Percentiles rank a stretch among this genome's conserved stretches.
These are phyloP conservation scores for Camelina neglecta DNA, from an alignment of 345 rosid genomes.

Conservation along the genomic window DNA sequence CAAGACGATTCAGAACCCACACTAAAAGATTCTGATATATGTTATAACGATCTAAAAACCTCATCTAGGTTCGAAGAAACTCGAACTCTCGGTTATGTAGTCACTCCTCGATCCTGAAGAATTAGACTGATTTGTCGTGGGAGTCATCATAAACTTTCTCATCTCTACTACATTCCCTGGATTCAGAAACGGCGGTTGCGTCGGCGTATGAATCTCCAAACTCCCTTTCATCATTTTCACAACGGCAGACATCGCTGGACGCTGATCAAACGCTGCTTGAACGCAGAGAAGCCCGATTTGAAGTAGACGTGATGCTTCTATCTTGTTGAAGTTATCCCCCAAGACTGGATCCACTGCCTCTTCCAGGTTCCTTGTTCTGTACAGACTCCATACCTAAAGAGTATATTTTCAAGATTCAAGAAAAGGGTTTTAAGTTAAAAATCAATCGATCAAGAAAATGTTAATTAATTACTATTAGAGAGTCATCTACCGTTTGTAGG, in stretches of 20 bases:
- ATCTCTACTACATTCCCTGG: conserved; percentile 44
- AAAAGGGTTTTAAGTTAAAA: conserved; percentile 8
- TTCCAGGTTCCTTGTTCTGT: conserved; percentile 47
- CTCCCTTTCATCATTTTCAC: conserved; percentile 65
- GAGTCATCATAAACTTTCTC: conserved; percentile 21
- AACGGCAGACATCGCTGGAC: conserved; percentile 79
- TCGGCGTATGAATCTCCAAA: conserved; percentile 62
- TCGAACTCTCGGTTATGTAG: conserved; percentile 54
- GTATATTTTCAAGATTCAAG: conserved; percentile 30
- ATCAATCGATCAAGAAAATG: not conserved
- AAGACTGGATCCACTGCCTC: conserved; percentile 73
- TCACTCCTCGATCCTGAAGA: conserved; percentile 54
- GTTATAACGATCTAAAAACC: too few species aligned
- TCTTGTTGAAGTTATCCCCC: conserved; percentile 49
- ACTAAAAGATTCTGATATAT: not conserved
- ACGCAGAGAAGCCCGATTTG: conserved; percentile 78
- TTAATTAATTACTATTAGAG: conserved; percentile 1
- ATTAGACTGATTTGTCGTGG: conserved; percentile 43
- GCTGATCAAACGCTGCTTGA: conserved; percentile 81
- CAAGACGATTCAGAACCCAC: conserved; percentile 18
- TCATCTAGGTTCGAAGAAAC: conserved; percentile 64
- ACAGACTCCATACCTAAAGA: conserved; percentile 63
- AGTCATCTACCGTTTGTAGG: conserved; percentile 58
- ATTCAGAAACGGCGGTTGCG: conserved; percentile 78
- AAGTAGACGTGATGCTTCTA: conserved; percentile 59